A percentile compares a stretch with the other conserved stretches of the same genome.
phyloP scores from a whole-genome alignment of 345 rosid species.

The Eucalyptus marginata region DNA sequence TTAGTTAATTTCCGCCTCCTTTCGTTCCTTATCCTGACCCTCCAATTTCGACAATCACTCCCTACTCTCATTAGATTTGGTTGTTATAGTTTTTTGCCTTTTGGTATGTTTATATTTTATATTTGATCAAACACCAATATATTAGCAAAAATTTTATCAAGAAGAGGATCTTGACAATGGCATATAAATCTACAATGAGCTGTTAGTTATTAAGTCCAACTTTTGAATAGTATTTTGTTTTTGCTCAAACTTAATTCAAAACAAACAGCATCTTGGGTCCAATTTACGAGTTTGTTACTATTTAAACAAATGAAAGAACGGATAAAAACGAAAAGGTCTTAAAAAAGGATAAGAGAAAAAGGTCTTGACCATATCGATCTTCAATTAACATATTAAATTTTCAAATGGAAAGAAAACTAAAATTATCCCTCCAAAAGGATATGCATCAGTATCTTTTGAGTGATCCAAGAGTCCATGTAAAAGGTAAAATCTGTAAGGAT shows the following conservation, averaged over 20 bases:
- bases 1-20: no score
- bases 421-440: background rate
- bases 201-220: background rate
- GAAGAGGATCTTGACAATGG: background rate
- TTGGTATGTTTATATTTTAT: background rate
- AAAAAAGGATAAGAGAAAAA: background rate
- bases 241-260: background rate
- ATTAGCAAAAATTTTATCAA: no score
- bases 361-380: background rate
- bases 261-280: background rate
- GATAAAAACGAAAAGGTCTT: background rate
- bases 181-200: background rate
- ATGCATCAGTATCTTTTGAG: background rate
- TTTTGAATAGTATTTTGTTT: background rate
- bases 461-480: background rate
- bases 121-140: no score
- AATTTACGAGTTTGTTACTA: background rate
- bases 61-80: no score
- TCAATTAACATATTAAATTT: background rate
- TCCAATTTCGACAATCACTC: no score
- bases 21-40: fast-evolving
- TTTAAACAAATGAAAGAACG: background rate
- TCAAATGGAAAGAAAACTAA: background rate
- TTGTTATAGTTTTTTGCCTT: background rate
- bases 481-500: background rate